These are phyloP conservation scores for Ogataea ganodermae DNA, from an alignment of 805 yeast species.

Conservation along the genomic window DNA sequence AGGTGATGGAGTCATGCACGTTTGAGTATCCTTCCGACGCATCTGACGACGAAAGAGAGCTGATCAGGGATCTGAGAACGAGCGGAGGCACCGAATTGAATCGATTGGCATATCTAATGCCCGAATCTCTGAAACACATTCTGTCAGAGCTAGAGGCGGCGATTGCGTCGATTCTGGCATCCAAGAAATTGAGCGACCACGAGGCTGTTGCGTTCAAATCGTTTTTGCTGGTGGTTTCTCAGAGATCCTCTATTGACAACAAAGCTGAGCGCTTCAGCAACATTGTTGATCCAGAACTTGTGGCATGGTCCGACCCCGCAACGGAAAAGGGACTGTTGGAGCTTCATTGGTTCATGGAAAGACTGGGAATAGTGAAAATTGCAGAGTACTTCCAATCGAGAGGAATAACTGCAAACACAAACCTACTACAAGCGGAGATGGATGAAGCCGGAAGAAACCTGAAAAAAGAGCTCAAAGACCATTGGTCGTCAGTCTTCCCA, in stretches of 20 bases:
- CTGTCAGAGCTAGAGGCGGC: slow-evolving; percentile 82
- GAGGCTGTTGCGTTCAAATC: slow-evolving; percentile 94
- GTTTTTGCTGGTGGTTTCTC: slow-evolving; percentile 86
- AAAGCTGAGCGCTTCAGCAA: slow-evolving; percentile 74
- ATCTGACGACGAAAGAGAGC: slow-evolving; percentile 69
- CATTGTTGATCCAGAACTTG: slow-evolving; percentile 90
- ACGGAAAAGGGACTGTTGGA: slow-evolving; percentile 89
- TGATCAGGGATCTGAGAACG: slow-evolving; percentile 83
- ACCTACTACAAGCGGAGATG: slow-evolving; percentile 76
- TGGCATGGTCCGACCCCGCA: slow-evolving; percentile 89
- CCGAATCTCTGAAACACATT: slow-evolving; percentile 80
- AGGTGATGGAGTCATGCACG: slow-evolving; percentile 80
- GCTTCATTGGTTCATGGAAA: slow-evolving; percentile 97
- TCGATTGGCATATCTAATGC: slow-evolving; percentile 92
- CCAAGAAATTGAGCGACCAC: slow-evolving; percentile 77
- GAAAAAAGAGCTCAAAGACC: slow-evolving; percentile 77
- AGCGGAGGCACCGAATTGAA: slow-evolving; percentile 94
- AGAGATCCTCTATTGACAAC: slow-evolving; percentile 72
- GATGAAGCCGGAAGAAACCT: slow-evolving; percentile 83
- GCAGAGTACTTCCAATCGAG: slow-evolving; percentile 86
- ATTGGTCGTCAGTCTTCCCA: slow-evolving; percentile 94
- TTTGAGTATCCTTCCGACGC: slow-evolving; percentile 66
- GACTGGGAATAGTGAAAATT: slow-evolving; percentile 91
- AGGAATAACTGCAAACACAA: slow-evolving; percentile 74
- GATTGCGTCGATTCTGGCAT: slow-evolving; percentile 65